phyloP scores from a whole-genome alignment of 805 yeast species.

The Ogataea ramenticola region DNA sequence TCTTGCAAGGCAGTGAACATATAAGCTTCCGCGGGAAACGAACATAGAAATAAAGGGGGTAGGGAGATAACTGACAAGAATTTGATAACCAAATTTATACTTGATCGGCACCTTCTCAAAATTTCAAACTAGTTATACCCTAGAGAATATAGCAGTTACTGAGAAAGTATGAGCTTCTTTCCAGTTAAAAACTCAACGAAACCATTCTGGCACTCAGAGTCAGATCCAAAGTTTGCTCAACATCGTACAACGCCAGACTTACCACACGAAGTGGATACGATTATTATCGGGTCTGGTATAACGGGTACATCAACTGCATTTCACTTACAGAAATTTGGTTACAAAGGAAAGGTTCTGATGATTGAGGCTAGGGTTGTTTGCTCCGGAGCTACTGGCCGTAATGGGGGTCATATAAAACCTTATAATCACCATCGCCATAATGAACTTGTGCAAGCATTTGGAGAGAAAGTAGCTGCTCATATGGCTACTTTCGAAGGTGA shows the following conservation, averaged over 20 bases:
- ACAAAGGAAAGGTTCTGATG: neutral
- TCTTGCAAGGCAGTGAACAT: too few relatives aligned
- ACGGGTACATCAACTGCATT: slow-evolving; percentile 35
- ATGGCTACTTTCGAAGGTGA: slow-evolving; percentile 29
- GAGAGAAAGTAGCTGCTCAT: slow-evolving; percentile 26
- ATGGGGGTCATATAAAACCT: slow-evolving; percentile 41
- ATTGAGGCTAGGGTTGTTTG: slow-evolving; percentile 29
- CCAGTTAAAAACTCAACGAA: slow-evolving; percentile 16
- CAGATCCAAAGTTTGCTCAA: slow-evolving; percentile 10
- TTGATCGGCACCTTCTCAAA: too few relatives aligned
- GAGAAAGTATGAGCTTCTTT: neutral
- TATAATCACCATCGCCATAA: slow-evolving; percentile 14
- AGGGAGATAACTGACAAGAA: too few relatives aligned
- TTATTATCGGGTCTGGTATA: slow-evolving; percentile 40
- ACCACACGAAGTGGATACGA: slow-evolving; percentile 31
- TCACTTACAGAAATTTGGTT: neutral
- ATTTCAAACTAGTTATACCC: too few relatives aligned
- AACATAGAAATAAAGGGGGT: too few relatives aligned
- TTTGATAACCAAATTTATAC: too few relatives aligned
- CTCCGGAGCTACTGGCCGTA: slow-evolving; percentile 38
- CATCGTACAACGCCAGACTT: slow-evolving; percentile 17
- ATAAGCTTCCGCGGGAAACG: too few relatives aligned
- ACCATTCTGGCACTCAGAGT: slow-evolving; percentile 19
- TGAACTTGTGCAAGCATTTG: slow-evolving; percentile 9
- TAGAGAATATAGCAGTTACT: too few relatives aligned